Evolutionary conservation across 2,329 filamentous ascomycete genomes (phyloP).

Genomic region (Lasiodiplodia theobromae): DNA sequence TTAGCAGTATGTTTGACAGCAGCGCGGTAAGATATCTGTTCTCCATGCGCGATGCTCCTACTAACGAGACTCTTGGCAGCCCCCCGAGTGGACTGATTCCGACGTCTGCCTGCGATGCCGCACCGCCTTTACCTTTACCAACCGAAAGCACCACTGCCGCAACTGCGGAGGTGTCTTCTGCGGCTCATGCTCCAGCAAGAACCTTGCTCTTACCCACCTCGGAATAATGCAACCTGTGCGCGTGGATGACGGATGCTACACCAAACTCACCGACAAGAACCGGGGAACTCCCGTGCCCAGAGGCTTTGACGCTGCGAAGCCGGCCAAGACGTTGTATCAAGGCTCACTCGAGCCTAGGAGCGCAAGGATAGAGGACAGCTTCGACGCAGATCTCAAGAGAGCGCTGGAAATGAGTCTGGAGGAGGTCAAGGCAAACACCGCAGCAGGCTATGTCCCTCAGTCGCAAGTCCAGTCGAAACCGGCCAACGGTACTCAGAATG

Average conservation of each 20-base stretch:
- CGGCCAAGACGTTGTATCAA: constrained; percentile 67
- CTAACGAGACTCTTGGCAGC: constrained; percentile 59
- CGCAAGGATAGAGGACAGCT: constrained; percentile 85
- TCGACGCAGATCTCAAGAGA: constrained; percentile 92
- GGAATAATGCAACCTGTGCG: constrained; percentile 90
- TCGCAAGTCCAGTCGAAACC: constrained; percentile 53
- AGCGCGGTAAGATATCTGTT: constrained; percentile 72
- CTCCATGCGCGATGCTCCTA: background rate
- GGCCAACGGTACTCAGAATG: constrained; percentile 49
- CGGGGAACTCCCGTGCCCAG: constrained; percentile 52
- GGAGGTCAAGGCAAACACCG: constrained; percentile 79
- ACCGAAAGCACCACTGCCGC: constrained; percentile 96
- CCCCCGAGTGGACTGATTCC: constrained; percentile 96
- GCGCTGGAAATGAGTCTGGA: constrained; percentile 97
- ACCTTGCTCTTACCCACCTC: constrained; percentile 85
- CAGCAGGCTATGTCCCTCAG: constrained; percentile 75
- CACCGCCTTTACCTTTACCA: constrained; percentile 95
- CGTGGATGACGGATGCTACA: constrained; percentile 95
- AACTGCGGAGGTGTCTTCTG: constrained; percentile 99
- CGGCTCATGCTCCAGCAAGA: constrained; percentile 91
- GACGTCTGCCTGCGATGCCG: constrained; percentile 99
- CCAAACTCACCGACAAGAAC: constrained; percentile 81
- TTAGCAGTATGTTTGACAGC: constrained; percentile 98
- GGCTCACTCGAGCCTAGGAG: constrained; percentile 88
- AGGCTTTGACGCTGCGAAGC: constrained; percentile 57